Evolutionary conservation across 2,329 filamentous ascomycete species (phyloP).

Genomic region (Pyricularia sp.): DNA sequence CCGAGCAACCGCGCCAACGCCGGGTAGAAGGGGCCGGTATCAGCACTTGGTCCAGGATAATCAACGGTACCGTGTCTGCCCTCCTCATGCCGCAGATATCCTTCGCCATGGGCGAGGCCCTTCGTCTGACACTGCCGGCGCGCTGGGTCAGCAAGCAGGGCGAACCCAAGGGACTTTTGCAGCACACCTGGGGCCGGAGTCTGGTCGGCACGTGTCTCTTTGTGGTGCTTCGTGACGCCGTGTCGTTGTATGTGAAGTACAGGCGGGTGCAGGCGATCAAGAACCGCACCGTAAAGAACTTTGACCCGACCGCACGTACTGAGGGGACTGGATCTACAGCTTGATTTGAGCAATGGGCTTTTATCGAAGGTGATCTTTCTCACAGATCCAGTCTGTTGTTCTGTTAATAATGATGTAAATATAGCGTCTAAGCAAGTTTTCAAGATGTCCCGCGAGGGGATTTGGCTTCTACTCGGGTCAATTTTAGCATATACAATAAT

Average conservation of each 20-base stretch:
- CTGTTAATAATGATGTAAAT: not conserved
- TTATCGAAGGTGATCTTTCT: not conserved
- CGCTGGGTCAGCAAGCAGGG: constrained; percentile 47
- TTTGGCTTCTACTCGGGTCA: not conserved
- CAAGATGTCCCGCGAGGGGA: not conserved
- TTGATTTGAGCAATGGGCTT: not conserved
- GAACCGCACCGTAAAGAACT: constrained; percentile 44
- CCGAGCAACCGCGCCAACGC: constrained; percentile 12
- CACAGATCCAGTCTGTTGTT: not conserved
- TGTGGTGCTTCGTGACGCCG: constrained; percentile 67
- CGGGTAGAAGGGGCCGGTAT: not conserved
- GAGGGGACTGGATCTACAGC: not conserved
- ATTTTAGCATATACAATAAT: not conserved
- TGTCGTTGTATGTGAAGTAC: constrained; percentile 55
- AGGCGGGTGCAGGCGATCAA: constrained; percentile 46
- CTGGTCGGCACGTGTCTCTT: constrained; percentile 83
- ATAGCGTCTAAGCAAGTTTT: not conserved
- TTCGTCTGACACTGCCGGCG: constrained; percentile 59
- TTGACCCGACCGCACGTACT: constrained; percentile 18
- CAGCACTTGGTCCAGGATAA: constrained; percentile 27
- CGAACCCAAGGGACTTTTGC: constrained; percentile 53
- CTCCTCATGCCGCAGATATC: constrained; percentile 78
- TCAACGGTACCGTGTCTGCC: constrained; percentile 41
- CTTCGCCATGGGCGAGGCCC: constrained; percentile 64
- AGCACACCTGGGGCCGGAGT: constrained; percentile 81